Percentiles rank a stretch among this genome's conserved stretches.
Evolutionary conservation across 2,329 filamentous ascomycete species (phyloP).

Genomic region (Pestalotiopsis sp.): DNA sequence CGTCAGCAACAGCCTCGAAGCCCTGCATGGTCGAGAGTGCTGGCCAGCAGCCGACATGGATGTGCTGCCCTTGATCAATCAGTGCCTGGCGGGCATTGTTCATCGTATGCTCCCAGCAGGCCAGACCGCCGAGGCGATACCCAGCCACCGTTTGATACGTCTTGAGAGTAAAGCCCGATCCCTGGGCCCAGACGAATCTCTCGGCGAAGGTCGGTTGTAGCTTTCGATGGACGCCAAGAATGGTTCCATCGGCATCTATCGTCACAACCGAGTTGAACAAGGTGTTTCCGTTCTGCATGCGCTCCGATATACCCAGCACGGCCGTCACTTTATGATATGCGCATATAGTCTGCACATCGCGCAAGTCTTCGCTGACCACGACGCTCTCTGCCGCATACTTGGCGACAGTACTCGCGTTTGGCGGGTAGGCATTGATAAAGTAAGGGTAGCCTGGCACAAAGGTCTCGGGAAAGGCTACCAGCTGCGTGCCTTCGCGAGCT

Average conservation of each 20-base stretch:
- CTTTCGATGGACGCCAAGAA: slow-evolving; percentile 33
- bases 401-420: slow-evolving; percentile 23
- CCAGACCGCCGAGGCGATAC: slow-evolving; percentile 29
- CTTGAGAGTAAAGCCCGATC: slow-evolving; percentile 28
- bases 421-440: slow-evolving; percentile 26
- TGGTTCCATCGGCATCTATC: slow-evolving; percentile 26
- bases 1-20: slow-evolving; percentile 41
- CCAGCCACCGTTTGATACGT: slow-evolving; percentile 6
- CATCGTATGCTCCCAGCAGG: slow-evolving; percentile 35
- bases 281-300: slow-evolving; percentile 24
- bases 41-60: slow-evolving; percentile 33
- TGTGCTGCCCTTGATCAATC: slow-evolving; percentile 29
- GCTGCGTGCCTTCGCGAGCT: slow-evolving; percentile 15
- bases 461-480: slow-evolving; percentile 23
- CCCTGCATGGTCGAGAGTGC: slow-evolving; percentile 33
- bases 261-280: slow-evolving; percentile 33
- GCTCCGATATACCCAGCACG: slow-evolving; percentile 28
- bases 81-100: slow-evolving; percentile 33
- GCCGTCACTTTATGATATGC: slow-evolving; percentile 20
- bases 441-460: slow-evolving; percentile 28
- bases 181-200: slow-evolving; percentile 32
- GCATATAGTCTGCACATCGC: slow-evolving; percentile 23
- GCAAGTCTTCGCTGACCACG: slow-evolving; percentile 20
- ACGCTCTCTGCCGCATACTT: slow-evolving; percentile 25
- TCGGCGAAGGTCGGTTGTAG: slow-evolving; percentile 34